A percentile compares a stretch with the other conserved stretches of the same genome.
Evolutionary conservation across 169 alveolate genomes (phyloP).

Genomic region (Plasmodium cynomolgi): DNA sequence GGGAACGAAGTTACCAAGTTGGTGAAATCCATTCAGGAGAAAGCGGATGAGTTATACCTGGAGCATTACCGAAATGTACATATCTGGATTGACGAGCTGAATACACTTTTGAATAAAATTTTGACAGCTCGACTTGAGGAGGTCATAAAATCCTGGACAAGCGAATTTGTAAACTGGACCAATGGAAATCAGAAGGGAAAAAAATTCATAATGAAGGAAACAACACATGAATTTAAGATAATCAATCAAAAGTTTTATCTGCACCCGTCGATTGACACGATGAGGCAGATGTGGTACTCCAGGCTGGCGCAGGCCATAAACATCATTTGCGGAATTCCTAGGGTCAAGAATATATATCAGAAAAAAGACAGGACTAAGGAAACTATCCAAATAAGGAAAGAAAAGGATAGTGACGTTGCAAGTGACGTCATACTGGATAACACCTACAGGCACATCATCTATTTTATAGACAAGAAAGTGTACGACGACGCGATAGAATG

Average conservation of each 20-base stretch:
- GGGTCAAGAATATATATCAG: slow-evolving; percentile 74
- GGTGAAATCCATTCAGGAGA: slow-evolving; percentile 84
- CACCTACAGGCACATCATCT: slow-evolving; percentile 75
- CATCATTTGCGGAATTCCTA: slow-evolving; percentile 74
- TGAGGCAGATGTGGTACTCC: slow-evolving; percentile 74
- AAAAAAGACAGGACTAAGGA: slow-evolving; percentile 80
- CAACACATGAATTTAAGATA: slow-evolving; percentile 55
- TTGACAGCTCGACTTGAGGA: slow-evolving; percentile 85
- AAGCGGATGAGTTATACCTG: slow-evolving; percentile 84
- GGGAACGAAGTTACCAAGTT: slow-evolving; percentile 27
- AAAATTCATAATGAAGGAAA: slow-evolving; percentile 56
- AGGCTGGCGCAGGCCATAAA: slow-evolving; percentile 61
- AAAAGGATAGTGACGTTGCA: slow-evolving; percentile 11
- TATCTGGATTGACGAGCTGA: slow-evolving; percentile 91
- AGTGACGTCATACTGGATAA: slow-evolving; percentile 75
- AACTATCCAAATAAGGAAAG: slow-evolving; percentile 58
- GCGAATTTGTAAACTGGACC: slow-evolving; percentile 86
- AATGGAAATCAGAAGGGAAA: slow-evolving; percentile 14
- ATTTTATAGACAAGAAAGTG: slow-evolving; percentile 81
- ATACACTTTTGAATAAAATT: slow-evolving; percentile 86
- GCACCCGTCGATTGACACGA: slow-evolving; percentile 56
- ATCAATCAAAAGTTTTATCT: slow-evolving; percentile 54
- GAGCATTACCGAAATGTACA: slow-evolving; percentile 88
- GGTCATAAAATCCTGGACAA: slow-evolving; percentile 86
- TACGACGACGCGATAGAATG: slow-evolving; percentile 70